These are phyloP conservation scores for Stagonosporopsis vannaccii DNA, from an alignment of 2,329 filamentous ascomycete genomes.

Conservation along the genomic window DNA sequence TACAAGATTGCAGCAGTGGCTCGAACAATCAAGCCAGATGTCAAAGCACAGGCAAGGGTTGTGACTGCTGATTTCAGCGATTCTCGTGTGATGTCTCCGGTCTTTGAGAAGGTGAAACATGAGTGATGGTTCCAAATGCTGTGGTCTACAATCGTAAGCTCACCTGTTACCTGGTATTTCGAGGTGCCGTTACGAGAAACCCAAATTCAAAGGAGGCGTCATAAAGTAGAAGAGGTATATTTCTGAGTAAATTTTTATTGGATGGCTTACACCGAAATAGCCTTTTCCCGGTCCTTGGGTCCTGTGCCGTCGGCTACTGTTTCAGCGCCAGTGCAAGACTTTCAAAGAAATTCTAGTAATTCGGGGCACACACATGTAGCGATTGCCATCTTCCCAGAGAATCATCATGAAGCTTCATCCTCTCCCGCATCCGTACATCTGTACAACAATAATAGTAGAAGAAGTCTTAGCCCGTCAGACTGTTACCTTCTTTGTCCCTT, in stretches of 20 bases:
- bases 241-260: no score
- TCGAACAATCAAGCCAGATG: neutral
- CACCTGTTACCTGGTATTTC: neutral
- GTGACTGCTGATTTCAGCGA: slow-evolving; percentile 3
- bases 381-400: no score
- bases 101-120: slow-evolving; percentile 2
- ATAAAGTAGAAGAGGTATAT: no score
- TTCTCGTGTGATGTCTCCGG: neutral
- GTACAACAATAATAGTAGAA: no score
- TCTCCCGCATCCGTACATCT: no score
- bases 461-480: no score
- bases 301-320: neutral
- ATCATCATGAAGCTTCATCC: no score
- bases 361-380: neutral
- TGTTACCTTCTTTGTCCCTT: no score
- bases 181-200: no score
- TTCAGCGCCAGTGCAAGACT: neutral
- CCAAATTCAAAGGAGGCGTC: no score
- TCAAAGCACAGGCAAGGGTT: neutral
- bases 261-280: neutral
- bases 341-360: neutral
- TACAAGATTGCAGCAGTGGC: slow-evolving; percentile 9
- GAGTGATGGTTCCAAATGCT: slow-evolving; percentile 2
- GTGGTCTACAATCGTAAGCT: slow-evolving; percentile 14
- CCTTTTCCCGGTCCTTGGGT: neutral